Evolutionary conservation across 441 rosid species (phyloP).

Genomic region (Cnidoscolus chayamansa): DNA sequence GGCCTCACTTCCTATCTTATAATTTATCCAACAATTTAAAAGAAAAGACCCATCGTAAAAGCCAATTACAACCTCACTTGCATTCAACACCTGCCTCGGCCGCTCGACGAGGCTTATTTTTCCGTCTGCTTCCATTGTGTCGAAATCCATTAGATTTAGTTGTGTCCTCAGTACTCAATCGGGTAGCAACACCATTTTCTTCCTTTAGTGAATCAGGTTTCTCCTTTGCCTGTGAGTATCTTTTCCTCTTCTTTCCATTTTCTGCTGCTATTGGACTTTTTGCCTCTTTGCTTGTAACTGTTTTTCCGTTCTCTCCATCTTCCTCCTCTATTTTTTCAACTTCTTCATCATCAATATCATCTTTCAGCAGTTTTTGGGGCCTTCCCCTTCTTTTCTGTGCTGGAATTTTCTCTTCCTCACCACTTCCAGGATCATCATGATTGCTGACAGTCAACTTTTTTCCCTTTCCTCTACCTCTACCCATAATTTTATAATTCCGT

Average conservation of each 20-base stretch:
- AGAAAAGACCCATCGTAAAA: conserved; percentile 23
- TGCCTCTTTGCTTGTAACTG: conserved; percentile 35
- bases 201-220: conserved; percentile 47
- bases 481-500: conserved; percentile 41
- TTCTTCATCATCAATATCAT: conserved; percentile 53
- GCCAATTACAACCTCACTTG: conserved; percentile 38
- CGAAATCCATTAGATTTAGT: conserved; percentile 73
- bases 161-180: conserved; percentile 59
- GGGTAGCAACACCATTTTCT: conserved; percentile 46
- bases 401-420: conserved; percentile 59
- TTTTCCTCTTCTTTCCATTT: conserved; percentile 61
- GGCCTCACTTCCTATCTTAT: conserved; percentile 35
- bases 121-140: conserved; percentile 83
- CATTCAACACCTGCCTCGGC: conserved; percentile 95
- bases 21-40: conserved; percentile 23
- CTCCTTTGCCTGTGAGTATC: conserved; percentile 41
- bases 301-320: conserved; percentile 46
- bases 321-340: conserved; percentile 50
- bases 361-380: conserved; percentile 59
- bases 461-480: conserved; percentile 77
- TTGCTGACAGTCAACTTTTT: conserved; percentile 46
- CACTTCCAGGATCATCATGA: conserved; percentile 54
- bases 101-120: conserved; percentile 90
- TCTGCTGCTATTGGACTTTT: conserved; percentile 38
- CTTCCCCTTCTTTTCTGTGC: conserved; percentile 70